Conservation (phyloP, 2,329 filamentous ascomycete genomes). For the Phaeosphaeria sp. region DNA sequence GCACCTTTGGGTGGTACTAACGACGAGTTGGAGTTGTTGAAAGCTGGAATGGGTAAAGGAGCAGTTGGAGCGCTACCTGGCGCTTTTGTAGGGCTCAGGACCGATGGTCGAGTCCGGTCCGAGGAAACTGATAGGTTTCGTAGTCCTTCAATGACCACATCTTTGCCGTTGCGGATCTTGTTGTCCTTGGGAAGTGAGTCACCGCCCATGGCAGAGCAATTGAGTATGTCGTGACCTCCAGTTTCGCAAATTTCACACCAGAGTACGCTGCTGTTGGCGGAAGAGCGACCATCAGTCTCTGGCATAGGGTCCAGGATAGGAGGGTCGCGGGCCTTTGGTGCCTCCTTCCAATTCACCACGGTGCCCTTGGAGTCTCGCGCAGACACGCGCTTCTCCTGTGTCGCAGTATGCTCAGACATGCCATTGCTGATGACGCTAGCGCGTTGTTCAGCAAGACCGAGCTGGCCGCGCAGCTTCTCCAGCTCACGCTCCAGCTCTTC, state of each 20-base stretch:
- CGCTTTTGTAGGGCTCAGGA: slow-evolving; percentile 39
- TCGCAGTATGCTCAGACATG: slow-evolving; percentile 56
- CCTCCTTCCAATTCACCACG: slow-evolving; percentile 62
- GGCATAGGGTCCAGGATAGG: slow-evolving; percentile 69
- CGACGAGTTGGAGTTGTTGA: slow-evolving; percentile 33
- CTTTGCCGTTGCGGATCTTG: slow-evolving; percentile 32
- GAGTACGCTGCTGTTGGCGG: slow-evolving; percentile 72
- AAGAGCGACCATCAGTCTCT: slow-evolving; percentile 66
- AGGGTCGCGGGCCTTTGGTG: slow-evolving; percentile 31
- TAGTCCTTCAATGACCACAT: slow-evolving; percentile 41
- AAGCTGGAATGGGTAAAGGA: slow-evolving; percentile 43
- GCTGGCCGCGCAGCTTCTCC: slow-evolving; percentile 60
- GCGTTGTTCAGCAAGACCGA: slow-evolving; percentile 54
- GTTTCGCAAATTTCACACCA: slow-evolving; percentile 98
- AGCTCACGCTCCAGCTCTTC: slow-evolving; percentile 87
- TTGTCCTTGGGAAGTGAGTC: slow-evolving; percentile 48
- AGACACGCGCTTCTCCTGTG: slow-evolving; percentile 61
- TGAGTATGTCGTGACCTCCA: slow-evolving; percentile 89
- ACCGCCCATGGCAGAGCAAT: slow-evolving; percentile 86
- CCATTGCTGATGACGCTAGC: slow-evolving; percentile 62
- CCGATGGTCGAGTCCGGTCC: slow-evolving; percentile 34
- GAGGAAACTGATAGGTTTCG: slow-evolving; percentile 44
- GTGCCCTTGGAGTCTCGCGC: slow-evolving; percentile 72
- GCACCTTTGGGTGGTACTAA: slow-evolving; percentile 45
- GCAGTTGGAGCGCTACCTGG: slow-evolving; percentile 45